phyloP scores from a whole-genome alignment of 371 early-diverging fungal species.

The Mucor saturninus region DNA sequence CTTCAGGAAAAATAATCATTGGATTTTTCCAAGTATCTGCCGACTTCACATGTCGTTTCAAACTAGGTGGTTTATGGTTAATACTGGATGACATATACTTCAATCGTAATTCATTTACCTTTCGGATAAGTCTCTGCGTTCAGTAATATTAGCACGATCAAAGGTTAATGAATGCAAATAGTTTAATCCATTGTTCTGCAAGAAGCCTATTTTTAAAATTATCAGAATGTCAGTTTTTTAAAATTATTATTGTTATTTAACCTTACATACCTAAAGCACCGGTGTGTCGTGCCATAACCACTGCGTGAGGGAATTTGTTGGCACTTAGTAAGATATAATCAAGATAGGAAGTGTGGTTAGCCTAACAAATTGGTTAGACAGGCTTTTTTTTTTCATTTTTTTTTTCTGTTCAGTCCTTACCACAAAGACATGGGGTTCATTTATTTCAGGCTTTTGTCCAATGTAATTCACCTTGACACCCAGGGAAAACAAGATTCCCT shows the following conservation, averaged over 20 bases:
- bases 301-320: slow-evolving; percentile 77
- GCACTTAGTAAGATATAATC: slow-evolving; percentile 81
- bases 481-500: slow-evolving; percentile 64
- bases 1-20: slow-evolving; percentile 89
- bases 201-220: slow-evolving; percentile 57
- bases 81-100: slow-evolving; percentile 15
- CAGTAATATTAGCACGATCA: slow-evolving; percentile 74
- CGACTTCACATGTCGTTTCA: slow-evolving; percentile 42
- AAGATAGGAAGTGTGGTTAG: slow-evolving; percentile 84
- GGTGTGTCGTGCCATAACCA: slow-evolving; percentile 74
- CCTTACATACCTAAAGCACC: slow-evolving; percentile 36
- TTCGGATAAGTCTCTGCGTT: slow-evolving; percentile 55
- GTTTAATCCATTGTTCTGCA: slow-evolving; percentile 69
- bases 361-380: slow-evolving; percentile 20
- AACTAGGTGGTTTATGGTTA: slow-evolving; percentile 8
- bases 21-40: slow-evolving; percentile 45
- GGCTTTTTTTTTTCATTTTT: background rate
- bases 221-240: background rate
- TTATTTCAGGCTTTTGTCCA: slow-evolving; percentile 63
- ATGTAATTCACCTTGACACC: slow-evolving; percentile 64
- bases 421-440: slow-evolving; percentile 73
- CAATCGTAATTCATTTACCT: slow-evolving; percentile 38
- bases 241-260: background rate
- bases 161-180: slow-evolving; percentile 77
- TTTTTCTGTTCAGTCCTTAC: slow-evolving; percentile 16